Conservation (phyloP, 495 filamentous ascomycete genomes). For the Aspergillus wentii region DNA sequence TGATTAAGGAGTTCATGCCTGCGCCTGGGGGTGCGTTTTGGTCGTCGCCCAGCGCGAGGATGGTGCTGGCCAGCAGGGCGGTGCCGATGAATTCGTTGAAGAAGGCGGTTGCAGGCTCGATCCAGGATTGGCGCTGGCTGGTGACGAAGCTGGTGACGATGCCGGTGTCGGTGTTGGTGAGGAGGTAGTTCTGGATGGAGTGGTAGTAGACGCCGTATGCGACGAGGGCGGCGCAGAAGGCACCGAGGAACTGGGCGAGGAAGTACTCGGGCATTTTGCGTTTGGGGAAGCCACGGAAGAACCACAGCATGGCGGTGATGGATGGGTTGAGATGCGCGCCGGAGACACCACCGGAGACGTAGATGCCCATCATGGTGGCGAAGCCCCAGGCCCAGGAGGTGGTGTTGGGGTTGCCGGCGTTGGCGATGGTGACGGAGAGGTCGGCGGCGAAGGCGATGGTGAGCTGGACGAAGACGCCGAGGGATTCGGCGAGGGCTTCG, state of each 20-base stretch:
- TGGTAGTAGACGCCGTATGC: conserved; percentile 48
- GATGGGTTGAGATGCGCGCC: conserved; percentile 51
- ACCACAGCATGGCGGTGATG: conserved; percentile 43
- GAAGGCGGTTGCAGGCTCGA: conserved; percentile 42
- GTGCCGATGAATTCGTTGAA: conserved; percentile 48
- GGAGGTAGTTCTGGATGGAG: conserved; percentile 37
- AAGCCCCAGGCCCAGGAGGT: conserved; percentile 52
- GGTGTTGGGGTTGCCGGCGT: conserved; percentile 39
- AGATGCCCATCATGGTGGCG: conserved; percentile 54
- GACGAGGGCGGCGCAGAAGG: conserved; percentile 36
- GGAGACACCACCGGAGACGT: conserved; percentile 51
- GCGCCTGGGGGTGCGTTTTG: conserved; percentile 50
- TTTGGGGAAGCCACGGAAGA: conserved; percentile 49
- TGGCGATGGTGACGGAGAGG: conserved; percentile 41
- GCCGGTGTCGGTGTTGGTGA: conserved; percentile 19
- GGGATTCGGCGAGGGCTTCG: conserved; percentile 45
- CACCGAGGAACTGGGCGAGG: conserved; percentile 42
- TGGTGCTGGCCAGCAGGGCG: conserved; percentile 35
- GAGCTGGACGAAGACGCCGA: conserved; percentile 40
- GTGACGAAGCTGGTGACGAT: conserved; percentile 40
- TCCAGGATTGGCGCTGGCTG: conserved; percentile 36
- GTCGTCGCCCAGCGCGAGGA: conserved; percentile 52
- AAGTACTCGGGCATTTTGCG: conserved; percentile 44
- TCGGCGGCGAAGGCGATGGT: conserved; percentile 45
- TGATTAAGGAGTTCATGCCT: conserved; percentile 46